A percentile compares a stretch with the other conserved stretches of the same genome.
These are phyloP conservation scores for peach (Prunus persica) DNA, from an alignment of 306 rosid genomes.

Conservation along the genomic window Prunus_persica_NCBIv2 NC_034016.1:4648501-4649000, in stretches of 20 bases:
- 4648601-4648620: too few relatives aligned
- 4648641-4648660: constrained; percentile 31
- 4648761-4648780: constrained; percentile 68
- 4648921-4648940: constrained; percentile 71
- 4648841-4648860: constrained; percentile 58
- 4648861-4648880: constrained; percentile 63
- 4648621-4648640: constrained; percentile 27
- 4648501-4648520: not conserved
- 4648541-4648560: not conserved
- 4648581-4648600: not conserved
- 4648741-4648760: constrained; percentile 73
- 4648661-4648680: constrained; percentile 39
- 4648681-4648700: constrained; percentile 61
- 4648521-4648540: not conserved
- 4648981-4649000: constrained; percentile 61
- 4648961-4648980: constrained; percentile 63
- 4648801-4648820: constrained; percentile 61
- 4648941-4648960: constrained; percentile 58
- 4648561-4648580: not conserved
- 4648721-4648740: constrained; percentile 52
- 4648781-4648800: constrained; percentile 63
- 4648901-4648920: constrained; percentile 74
- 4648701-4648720: constrained; percentile 49
- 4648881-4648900: constrained; percentile 54
- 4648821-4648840: constrained; percentile 60